These are phyloP conservation scores for Pichia phayaonensis DNA, from an alignment of 805 yeast genomes.

Conservation along the genomic window DNA sequence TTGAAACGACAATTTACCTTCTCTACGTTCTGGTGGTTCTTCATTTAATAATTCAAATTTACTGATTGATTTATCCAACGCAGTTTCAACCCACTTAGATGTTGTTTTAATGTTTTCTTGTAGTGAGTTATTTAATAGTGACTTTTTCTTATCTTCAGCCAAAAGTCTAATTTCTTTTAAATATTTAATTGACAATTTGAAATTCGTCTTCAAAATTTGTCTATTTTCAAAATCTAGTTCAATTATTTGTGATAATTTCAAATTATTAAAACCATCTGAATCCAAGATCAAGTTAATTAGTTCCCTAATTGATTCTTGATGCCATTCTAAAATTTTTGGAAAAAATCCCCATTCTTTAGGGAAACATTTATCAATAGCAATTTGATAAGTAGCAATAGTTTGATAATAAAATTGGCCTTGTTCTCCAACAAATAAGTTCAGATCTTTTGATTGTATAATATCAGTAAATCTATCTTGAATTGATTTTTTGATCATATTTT, in stretches of 20 bases:
- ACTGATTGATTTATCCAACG: conserved; percentile 26
- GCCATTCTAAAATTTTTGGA: conserved; percentile 50
- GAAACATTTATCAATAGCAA: conserved; percentile 48
- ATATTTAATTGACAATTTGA: conserved; percentile 40
- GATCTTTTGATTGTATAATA: conserved; percentile 50
- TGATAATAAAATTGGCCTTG: conserved; percentile 72
- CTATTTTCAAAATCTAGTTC: conserved; percentile 69
- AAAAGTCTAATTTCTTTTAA: conserved; percentile 43
- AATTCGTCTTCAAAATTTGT: conserved; percentile 40
- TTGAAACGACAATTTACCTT: conserved; percentile 23
- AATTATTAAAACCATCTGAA: conserved; percentile 55
- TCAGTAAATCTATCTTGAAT: conserved; percentile 55
- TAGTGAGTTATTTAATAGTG: conserved; percentile 71
- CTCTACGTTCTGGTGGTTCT: conserved; percentile 48
- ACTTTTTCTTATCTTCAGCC: conserved; percentile 57
- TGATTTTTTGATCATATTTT: conserved; percentile 48
- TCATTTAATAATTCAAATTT: conserved; percentile 55
- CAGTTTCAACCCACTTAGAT: conserved; percentile 75
- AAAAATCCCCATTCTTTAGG: conserved; percentile 74
- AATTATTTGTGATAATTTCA: conserved; percentile 61
- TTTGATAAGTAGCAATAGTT: conserved; percentile 62
- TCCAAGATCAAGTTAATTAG: conserved; percentile 55
- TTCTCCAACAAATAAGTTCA: conserved; percentile 48
- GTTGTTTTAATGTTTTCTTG: conserved; percentile 60
- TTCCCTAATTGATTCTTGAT: conserved; percentile 57